Conservation (phyloP, 116 monocot species). For the Posidonia oceanica region DNA sequence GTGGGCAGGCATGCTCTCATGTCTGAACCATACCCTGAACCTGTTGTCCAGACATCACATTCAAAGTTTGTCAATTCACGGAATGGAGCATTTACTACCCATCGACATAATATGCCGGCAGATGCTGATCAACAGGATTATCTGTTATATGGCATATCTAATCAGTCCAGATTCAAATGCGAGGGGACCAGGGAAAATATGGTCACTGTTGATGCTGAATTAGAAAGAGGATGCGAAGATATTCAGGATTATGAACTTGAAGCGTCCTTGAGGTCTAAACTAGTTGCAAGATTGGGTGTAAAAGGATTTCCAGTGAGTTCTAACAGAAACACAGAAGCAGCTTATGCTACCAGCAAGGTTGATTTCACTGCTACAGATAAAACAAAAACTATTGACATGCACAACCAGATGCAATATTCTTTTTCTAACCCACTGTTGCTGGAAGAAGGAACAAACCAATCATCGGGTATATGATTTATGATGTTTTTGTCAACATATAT, state of each 20-base stretch:
- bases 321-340: conserved; percentile 16
- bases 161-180: conserved; percentile 13
- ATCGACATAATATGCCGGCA: conserved; percentile 7
- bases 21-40: conserved; percentile 18
- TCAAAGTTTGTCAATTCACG: conserved; percentile 5
- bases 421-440: conserved; percentile 13
- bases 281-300: conserved; percentile 45
- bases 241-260: conserved; percentile 68
- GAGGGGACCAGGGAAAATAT: conserved; percentile 14
- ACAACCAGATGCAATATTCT: conserved; percentile 3
- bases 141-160: neutral
- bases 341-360: conserved; percentile 6
- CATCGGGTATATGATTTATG: neutral
- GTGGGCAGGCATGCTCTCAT: conserved; percentile 11
- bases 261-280: conserved; percentile 74
- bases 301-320: conserved; percentile 23
- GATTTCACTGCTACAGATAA: neutral
- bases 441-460: conserved; percentile 10
- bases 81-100: neutral
- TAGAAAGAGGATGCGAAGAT: conserved; percentile 24
- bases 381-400: neutral
- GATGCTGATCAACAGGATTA: neutral
- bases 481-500: neutral
- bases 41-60: conserved; percentile 21
- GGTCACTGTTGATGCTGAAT: conserved; percentile 10